These are phyloP conservation scores for Aphanomyces euteiches DNA, from an alignment of 352 stramenopile species.

Conservation along the genomic window DNA sequence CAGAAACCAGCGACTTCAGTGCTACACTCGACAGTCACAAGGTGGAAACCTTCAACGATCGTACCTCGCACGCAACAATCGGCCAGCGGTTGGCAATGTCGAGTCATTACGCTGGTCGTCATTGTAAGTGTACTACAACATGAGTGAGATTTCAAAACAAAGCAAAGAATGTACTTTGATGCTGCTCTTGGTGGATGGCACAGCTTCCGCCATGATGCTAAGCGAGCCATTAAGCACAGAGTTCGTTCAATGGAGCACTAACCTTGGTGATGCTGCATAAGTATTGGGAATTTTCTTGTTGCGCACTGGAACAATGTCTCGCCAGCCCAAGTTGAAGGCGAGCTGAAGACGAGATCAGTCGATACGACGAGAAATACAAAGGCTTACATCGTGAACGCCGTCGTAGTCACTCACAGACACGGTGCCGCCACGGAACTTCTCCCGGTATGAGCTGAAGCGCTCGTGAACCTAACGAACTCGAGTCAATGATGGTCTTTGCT, in stretches of 20 bases:
- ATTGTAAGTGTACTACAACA: conserved; percentile 78
- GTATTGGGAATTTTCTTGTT: conserved; percentile 82
- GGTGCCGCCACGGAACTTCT: conserved; percentile 77
- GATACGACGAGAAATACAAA: neutral
- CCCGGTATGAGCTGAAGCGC: conserved; percentile 84
- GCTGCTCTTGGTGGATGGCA: conserved; percentile 89
- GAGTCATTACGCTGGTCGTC: conserved; percentile 85
- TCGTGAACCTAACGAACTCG: conserved; percentile 59
- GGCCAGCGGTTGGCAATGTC: conserved; percentile 81
- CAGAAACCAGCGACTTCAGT: conserved; percentile 83
- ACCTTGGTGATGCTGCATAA: conserved; percentile 79
- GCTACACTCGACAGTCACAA: conserved; percentile 34
- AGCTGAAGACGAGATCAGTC: conserved; percentile 34
- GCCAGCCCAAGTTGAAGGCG: conserved; percentile 80
- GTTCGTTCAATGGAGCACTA: neutral
- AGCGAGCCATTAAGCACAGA: conserved; percentile 22
- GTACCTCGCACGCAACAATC: conserved; percentile 86
- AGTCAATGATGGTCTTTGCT: no score
- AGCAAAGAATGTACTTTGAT: conserved; percentile 43
- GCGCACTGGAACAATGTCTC: conserved; percentile 80
- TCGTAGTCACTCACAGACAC: conserved; percentile 85
- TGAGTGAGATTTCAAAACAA: neutral
- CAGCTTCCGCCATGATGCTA: conserved; percentile 82
- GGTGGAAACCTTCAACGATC: neutral
- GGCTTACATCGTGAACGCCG: conserved; percentile 61